Conservation (phyloP, 1,284 basidiomycete species). For the Fomitopsis schrenkii region DNA sequence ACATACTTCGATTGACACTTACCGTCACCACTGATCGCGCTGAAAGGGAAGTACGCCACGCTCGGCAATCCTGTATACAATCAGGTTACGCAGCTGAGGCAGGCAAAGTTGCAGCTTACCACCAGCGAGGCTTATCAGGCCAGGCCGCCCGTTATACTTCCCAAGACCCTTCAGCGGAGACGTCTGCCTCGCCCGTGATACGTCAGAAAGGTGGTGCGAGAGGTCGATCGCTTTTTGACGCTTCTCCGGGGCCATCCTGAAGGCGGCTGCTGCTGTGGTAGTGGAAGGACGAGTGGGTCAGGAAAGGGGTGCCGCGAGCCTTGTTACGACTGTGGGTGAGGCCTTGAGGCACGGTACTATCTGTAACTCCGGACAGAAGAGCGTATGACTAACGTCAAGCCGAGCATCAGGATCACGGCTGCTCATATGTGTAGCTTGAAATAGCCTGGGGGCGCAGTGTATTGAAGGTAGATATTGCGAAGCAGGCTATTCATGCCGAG, state of each 20-base stretch:
- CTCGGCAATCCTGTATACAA: conserved; percentile 48
- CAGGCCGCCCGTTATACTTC: conserved; percentile 49
- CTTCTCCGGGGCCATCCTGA: conserved; percentile 31
- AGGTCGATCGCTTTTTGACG: conserved; percentile 48
- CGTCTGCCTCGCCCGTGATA: conserved; percentile 46
- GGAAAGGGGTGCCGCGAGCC: not conserved
- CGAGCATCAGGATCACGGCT: not conserved
- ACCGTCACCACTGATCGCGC: conserved; percentile 46
- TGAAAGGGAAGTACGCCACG: conserved; percentile 61
- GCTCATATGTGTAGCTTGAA: not conserved
- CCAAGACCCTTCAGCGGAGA: conserved; percentile 66
- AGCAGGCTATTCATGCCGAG: too few species aligned
- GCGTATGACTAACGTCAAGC: not conserved
- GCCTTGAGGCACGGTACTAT: not conserved
- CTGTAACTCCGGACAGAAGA: not conserved
- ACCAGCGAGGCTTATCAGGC: conserved; percentile 54
- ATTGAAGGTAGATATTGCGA: not conserved
- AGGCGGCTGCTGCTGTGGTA: not conserved
- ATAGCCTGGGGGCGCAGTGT: not conserved
- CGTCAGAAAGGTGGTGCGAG: conserved; percentile 52
- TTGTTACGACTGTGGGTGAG: too few species aligned
- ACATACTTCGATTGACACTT: conserved; percentile 1
- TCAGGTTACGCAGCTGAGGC: not conserved
- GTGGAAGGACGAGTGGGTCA: not conserved
- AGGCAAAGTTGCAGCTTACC: conserved; percentile 33